Evolutionary conservation across 2,329 filamentous ascomycete genomes (phyloP), one percentile per base, ranked within the genome.

Genomic region (Colletotrichum euphorbiae): DNA sequence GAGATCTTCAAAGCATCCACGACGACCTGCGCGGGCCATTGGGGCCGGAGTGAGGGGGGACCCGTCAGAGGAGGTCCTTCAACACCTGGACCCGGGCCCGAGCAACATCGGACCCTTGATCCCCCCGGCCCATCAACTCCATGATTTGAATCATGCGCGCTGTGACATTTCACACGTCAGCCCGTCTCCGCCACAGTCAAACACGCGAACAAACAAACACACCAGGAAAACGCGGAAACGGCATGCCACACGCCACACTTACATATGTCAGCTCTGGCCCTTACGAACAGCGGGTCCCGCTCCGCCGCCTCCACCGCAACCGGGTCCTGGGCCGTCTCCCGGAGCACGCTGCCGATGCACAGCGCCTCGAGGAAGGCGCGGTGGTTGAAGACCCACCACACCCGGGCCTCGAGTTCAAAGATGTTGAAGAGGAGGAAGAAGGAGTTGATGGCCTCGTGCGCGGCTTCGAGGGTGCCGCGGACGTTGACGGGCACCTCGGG

Each of bases 321-420:
- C 9, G 80, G 79, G 69, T 86, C 83, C 43, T 79, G 81, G 3
- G 77, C 74, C 19, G 83, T 81, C 75, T 89, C 86, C 45, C 83
- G 80, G 65, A 91, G 76, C 24, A 90, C 84, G 69, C 85, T 85
- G 21, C 87, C 87, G 54, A 91, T 92, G 78, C 88, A 92, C 74
- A 90, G 77, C 36, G 90, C 90, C 80, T 94, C 92, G 59, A 94
- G 83, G 74, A 94, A 94, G 0, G 92, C 92, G 1, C 92, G 83
- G 75, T 94, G 92, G 76, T 93, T 92, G 72, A 94, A 93, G 0
- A 93, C 91, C 92, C 92, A 95, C 92, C 92, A 94, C 1, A 94
- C 91, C 13, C 89, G 85, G 1, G 91, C 91, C 80, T 95, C 92
- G 15, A 83, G 82, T 72, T 90, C 88, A 70, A 94, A 89, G 12